Evolutionary conservation across 2,329 filamentous ascomycete species (phyloP).

Genomic region (Exophiala alcalophila): DNA sequence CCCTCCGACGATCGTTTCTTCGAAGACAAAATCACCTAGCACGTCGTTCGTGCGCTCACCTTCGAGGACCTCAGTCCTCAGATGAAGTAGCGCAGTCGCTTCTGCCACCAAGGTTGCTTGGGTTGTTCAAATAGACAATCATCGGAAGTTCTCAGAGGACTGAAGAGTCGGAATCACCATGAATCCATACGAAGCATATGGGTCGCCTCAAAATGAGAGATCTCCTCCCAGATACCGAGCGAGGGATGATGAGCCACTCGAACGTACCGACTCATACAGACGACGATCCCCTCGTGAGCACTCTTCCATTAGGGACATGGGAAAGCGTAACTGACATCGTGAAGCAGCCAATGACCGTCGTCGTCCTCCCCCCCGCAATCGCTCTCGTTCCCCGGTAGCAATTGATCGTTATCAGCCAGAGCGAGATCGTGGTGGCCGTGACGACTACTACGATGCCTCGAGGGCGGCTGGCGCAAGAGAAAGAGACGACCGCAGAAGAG

Average conservation of each 20-base stretch:
- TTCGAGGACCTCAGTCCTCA: constrained; percentile 1
- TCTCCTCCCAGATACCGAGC: constrained; percentile 36
- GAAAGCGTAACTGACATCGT: constrained; percentile 3
- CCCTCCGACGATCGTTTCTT: constrained; percentile 7
- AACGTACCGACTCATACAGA: constrained; percentile 42
- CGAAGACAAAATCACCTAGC: constrained; percentile 17
- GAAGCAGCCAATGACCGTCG: constrained; percentile 39
- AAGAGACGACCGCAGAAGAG: constrained; percentile 57
- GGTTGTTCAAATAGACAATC: background rate
- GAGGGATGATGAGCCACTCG: constrained; percentile 42
- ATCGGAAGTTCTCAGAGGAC: background rate
- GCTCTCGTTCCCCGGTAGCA: constrained; percentile 60
- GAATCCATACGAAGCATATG: constrained; percentile 49
- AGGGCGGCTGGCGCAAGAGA: constrained; percentile 46
- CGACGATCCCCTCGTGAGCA: constrained; percentile 48
- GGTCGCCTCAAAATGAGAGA: constrained; percentile 38
- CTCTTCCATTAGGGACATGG: background rate
- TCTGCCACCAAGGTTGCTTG: constrained; percentile 4
- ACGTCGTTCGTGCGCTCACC: background rate
- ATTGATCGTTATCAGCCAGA: constrained; percentile 65
- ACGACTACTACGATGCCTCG: constrained; percentile 15
- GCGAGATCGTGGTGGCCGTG: constrained; percentile 24
- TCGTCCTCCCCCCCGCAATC: constrained; percentile 44
- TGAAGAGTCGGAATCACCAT: constrained; percentile 32
- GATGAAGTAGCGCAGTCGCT: constrained; percentile 12